Base-by-base conservation (phyloP, 2,329 filamentous ascomycete species). In the Cladorrhinum sp. region DNA sequence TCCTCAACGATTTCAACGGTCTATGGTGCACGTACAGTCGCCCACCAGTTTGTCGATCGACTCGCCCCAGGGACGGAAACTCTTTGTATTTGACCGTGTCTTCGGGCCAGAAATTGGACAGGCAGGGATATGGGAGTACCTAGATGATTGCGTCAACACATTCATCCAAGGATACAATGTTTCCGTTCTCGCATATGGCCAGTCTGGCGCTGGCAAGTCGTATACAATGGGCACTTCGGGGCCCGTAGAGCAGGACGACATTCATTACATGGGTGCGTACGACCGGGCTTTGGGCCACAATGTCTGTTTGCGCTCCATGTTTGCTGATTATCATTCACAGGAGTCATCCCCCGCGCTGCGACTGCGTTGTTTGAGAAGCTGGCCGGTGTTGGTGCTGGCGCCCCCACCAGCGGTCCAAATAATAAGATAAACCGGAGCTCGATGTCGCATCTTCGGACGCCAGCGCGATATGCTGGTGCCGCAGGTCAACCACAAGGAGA, bases 121-220 rank as follows among this genome's bases (percentile, higher is more conserved):
- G 74, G 90, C 95, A 66, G 93, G 93, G 51, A 79, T 99, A 51
- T 99, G 93, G 91, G 90, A 96, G 51, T 99, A 99, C 70, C 80
- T 99, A 53, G 86, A 86, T 64, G 95, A 99, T 67, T 96, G 92
- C 68, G 90, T 98, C 67, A 86, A 82, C 68, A 91, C 93, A 2
- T 99, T 99, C 69, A 80, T 95, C 1, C 92, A 97, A 72, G 95
- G 95, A 58, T 99, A 98, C 83, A 99, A 99, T 85, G 95, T 99
- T 61, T 99, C 95, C 2, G 86, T 99, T 54, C 80, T 99, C 69
- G 95, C 95, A 52, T 99, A 99, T 71, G 95, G 95, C 66, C 95
- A 99, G 79, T 99, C 95, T 25, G 95, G 95, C 59, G 92, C 95
- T 10, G 95, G 95, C 68, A 99, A 99, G 78, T 98, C 93, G 2